Evolutionary conservation across 2,329 filamentous ascomycete genomes (phyloP).

Genomic region (Xylariaceae sp.): DNA sequence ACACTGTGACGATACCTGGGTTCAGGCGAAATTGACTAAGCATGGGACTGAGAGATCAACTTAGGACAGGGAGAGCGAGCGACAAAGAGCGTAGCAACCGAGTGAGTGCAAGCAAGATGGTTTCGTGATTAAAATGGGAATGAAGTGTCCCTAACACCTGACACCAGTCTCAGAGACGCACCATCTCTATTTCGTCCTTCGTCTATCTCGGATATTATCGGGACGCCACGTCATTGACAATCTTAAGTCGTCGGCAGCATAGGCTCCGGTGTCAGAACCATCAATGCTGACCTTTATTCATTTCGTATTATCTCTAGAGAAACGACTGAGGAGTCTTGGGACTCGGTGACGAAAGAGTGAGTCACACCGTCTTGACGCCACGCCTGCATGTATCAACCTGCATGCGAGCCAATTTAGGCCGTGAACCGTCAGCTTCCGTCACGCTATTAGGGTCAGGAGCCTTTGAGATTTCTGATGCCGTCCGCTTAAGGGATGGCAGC

Average conservation of each 20-base stretch:
- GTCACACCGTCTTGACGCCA: constrained; percentile 36
- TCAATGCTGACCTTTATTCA: constrained; percentile 14
- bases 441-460: constrained; percentile 38
- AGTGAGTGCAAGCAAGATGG: not conserved
- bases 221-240: constrained; percentile 11
- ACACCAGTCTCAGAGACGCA: constrained; percentile 3
- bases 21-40: not conserved
- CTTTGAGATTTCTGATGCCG: constrained; percentile 48
- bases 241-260: constrained; percentile 3
- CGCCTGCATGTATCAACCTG: constrained; percentile 37
- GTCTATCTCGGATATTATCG: constrained; percentile 4
- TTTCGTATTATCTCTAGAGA: not conserved
- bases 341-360: not conserved
- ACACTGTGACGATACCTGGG: too few relatives aligned
- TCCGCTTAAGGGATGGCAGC: constrained; percentile 43
- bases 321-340: not conserved
- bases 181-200: constrained; percentile 6
- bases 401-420: constrained; percentile 37
- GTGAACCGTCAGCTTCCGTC: constrained; percentile 31
- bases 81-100: not conserved
- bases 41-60: not conserved
- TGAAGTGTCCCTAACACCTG: not conserved
- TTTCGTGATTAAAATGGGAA: not conserved
- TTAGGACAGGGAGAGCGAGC: not conserved
- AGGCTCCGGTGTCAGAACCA: constrained; percentile 6